A percentile compares a stretch with the other conserved stretches of the same genome.
Evolutionary conservation across 2,329 filamentous ascomycete species (phyloP).

Genomic region (Aspergillus ibericus): DNA sequence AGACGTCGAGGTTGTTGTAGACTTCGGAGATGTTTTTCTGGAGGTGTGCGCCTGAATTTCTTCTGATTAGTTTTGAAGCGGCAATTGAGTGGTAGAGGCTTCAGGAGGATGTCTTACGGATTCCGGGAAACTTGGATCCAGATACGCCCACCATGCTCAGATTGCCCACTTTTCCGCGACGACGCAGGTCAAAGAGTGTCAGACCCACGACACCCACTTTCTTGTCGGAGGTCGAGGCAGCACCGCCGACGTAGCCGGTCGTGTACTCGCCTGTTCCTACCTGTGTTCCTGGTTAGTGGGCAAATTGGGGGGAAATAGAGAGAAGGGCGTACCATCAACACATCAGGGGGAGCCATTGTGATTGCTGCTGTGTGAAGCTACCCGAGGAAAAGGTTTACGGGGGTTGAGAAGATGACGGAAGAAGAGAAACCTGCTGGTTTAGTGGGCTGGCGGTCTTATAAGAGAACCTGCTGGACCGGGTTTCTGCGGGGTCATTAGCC

Average conservation of each 20-base stretch:
- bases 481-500: not conserved
- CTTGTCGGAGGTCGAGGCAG: constrained; percentile 85
- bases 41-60: constrained; percentile 68
- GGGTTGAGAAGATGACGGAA: not conserved
- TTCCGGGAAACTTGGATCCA: constrained; percentile 86
- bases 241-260: constrained; percentile 85
- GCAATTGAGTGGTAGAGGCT: not conserved
- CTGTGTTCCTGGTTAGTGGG: constrained; percentile 40
- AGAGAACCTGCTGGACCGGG: not conserved
- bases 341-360: constrained; percentile 48
- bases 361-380: not conserved
- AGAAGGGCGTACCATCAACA: constrained; percentile 61
- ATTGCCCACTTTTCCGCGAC: constrained; percentile 82
- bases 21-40: constrained; percentile 81
- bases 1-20: constrained; percentile 86
- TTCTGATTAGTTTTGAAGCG: constrained; percentile 10
- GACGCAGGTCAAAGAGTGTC: constrained; percentile 83
- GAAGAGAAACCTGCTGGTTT: not conserved
- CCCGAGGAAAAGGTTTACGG: not conserved
- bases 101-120: constrained; percentile 59
- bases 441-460: not conserved
- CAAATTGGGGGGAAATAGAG: constrained; percentile 7
- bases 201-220: constrained; percentile 92
- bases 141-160: constrained; percentile 88
- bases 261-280: constrained; percentile 96